phyloP scores from a whole-genome alignment of 371 early-diverging fungal genomes.

The Lichtheimia corymbifera region DNA sequence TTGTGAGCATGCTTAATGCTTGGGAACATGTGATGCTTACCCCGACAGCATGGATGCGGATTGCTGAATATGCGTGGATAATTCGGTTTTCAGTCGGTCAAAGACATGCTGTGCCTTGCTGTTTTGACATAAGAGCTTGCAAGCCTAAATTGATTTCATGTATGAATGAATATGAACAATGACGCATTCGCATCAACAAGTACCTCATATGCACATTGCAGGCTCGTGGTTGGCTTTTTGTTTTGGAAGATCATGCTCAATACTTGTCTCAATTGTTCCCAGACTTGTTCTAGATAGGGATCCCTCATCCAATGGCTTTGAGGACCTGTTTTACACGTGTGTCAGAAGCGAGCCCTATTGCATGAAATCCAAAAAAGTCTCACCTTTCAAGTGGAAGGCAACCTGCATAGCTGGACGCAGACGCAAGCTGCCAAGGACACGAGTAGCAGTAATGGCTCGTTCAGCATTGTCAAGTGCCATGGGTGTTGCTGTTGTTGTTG shows the following conservation, averaged over 20 bases:
- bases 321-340: slow-evolving; percentile 15
- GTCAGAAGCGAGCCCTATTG: background rate
- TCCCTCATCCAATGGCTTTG: slow-evolving; percentile 66
- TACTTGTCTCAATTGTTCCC: slow-evolving; percentile 62
- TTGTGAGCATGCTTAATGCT: background rate
- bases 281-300: slow-evolving; percentile 62
- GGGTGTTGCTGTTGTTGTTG: slow-evolving; percentile 1
- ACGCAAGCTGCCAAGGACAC: slow-evolving; percentile 21
- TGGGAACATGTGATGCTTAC: slow-evolving; percentile 4
- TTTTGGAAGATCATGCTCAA: slow-evolving; percentile 65
- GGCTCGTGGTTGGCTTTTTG: slow-evolving; percentile 56
- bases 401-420: slow-evolving; percentile 38
- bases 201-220: slow-evolving; percentile 79
- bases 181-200: background rate
- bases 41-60: slow-evolving; percentile 19
- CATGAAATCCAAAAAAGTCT: background rate
- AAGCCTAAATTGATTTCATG: slow-evolving; percentile 38
- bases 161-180: background rate
- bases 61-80: slow-evolving; percentile 44
- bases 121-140: slow-evolving; percentile 80
- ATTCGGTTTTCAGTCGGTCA: slow-evolving; percentile 56
- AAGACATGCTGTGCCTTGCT: slow-evolving; percentile 70
- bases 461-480: slow-evolving; percentile 12
- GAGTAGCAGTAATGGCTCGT: background rate
- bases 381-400: slow-evolving; percentile 57